A percentile compares a stretch with the other conserved stretches of the same genome.
Evolutionary conservation across 2,329 filamentous ascomycete genomes (phyloP).

Genomic region (Leptographium radiaticola): DNA sequence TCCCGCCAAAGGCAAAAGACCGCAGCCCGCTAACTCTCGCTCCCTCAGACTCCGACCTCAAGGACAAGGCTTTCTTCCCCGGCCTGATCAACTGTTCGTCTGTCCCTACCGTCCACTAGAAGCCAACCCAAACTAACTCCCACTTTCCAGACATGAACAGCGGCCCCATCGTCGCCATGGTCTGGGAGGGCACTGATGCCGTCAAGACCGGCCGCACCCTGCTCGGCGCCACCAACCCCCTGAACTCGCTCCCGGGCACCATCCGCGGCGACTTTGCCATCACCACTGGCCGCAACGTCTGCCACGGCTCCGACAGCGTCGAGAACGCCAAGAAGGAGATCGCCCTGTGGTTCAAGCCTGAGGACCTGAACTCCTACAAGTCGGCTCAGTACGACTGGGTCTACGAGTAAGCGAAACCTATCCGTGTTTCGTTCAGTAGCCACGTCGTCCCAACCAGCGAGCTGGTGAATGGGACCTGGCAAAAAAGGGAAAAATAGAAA

Average conservation of each 20-base stretch:
- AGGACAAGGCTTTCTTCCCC: slow-evolving; percentile 91
- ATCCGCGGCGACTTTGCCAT: slow-evolving; percentile 89
- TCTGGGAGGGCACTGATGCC: slow-evolving; percentile 97
- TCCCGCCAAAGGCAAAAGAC: not conserved
- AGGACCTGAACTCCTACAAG: slow-evolving; percentile 79
- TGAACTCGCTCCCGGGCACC: slow-evolving; percentile 87
- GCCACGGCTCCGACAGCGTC: slow-evolving; percentile 97
- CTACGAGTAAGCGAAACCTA: slow-evolving; percentile 52
- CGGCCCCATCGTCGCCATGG: slow-evolving; percentile 97
- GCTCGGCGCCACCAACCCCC: slow-evolving; percentile 98
- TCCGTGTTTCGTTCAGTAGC: not conserved
- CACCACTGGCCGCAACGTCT: slow-evolving; percentile 93
- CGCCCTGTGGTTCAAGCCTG: slow-evolving; percentile 89
- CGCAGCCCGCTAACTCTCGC: not conserved
- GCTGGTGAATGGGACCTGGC: not conserved
- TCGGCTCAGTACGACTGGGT: slow-evolving; percentile 78
- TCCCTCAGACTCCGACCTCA: slow-evolving; percentile 63
- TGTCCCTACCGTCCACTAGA: not conserved
- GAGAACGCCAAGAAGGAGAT: slow-evolving; percentile 99
- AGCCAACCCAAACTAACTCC: slow-evolving; percentile 7
- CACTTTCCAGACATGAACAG: slow-evolving; percentile 70
- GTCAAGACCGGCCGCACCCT: slow-evolving; percentile 96
- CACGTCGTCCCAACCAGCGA: not conserved
- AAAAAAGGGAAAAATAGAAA: not conserved
- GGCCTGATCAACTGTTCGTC: slow-evolving; percentile 79